Percentiles rank a stretch among this genome's conserved stretches.
These are phyloP conservation scores for Colletotrichum sp. DNA, from an alignment of 2,329 filamentous ascomycete genomes.

Conservation along the genomic window DNA sequence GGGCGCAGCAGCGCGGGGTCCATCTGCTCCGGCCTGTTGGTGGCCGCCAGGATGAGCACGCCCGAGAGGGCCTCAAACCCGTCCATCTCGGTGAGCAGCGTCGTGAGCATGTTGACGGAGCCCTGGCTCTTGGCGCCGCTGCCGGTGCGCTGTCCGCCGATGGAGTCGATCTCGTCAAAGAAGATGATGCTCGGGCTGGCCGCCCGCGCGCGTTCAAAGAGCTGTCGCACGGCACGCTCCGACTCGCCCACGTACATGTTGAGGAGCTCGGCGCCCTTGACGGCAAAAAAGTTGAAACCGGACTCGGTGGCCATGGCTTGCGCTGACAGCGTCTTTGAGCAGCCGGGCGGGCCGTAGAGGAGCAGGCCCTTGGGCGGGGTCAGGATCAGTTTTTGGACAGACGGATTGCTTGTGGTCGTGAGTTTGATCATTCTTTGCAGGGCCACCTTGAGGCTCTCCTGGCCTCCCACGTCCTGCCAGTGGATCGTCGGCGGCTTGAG, in stretches of 20 bases:
- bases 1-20: constrained; percentile 87
- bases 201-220: constrained; percentile 85
- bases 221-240: constrained; percentile 81
- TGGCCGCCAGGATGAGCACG: constrained; percentile 88
- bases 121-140: constrained; percentile 44
- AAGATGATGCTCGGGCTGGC: constrained; percentile 90
- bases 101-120: constrained; percentile 85
- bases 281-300: constrained; percentile 90
- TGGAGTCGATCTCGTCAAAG: constrained; percentile 95
- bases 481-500: constrained; percentile 84
- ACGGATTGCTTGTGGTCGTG: constrained; percentile 34
- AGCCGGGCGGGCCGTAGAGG: constrained; percentile 91
- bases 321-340: constrained; percentile 91
- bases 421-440: constrained; percentile 57
- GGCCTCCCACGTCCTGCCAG: constrained; percentile 90
- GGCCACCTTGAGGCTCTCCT: constrained; percentile 73
- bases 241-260: constrained; percentile 98
- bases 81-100: constrained; percentile 93
- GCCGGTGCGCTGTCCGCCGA: constrained; percentile 62
- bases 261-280: constrained; percentile 91
- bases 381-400: constrained; percentile 40
- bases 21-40: constrained; percentile 86
- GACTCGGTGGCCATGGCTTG: constrained; percentile 92
- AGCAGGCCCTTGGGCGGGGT: constrained; percentile 81
- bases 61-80: constrained; percentile 86